A percentile compares a stretch with the other conserved stretches of the same genome.
Evolutionary conservation across 768 basidiomycete genomes (phyloP).

Genomic region (Podaxis sp.): DNA sequence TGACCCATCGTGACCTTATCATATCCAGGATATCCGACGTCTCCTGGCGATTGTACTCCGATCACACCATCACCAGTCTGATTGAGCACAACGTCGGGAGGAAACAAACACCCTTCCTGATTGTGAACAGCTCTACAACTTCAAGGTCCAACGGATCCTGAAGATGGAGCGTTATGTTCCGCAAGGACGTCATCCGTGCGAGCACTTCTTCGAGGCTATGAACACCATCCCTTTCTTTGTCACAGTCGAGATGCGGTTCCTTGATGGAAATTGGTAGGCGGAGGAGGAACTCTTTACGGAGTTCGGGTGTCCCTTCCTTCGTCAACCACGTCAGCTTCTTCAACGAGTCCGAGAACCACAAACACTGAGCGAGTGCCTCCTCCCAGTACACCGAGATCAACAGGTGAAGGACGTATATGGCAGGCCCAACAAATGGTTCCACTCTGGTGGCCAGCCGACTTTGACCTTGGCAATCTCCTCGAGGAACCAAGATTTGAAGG

Average conservation of each 20-base stretch:
- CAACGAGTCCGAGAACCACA: not conserved
- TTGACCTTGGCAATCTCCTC: constrained; percentile 80
- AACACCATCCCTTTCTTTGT: not conserved
- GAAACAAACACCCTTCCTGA: not conserved
- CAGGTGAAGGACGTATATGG: constrained; percentile 64
- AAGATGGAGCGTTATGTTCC: not conserved
- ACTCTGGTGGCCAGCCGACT: constrained; percentile 76
- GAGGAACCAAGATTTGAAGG: constrained; percentile 82
- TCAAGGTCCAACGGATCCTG: not conserved
- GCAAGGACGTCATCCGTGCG: not conserved
- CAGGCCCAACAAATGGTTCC: constrained; percentile 92
- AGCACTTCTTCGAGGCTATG: not conserved
- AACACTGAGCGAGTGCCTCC: not conserved
- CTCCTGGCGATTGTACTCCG: not conserved
- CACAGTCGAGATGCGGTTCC: not conserved
- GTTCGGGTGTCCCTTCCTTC: not conserved
- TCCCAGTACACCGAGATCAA: not conserved
- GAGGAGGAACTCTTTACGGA: not conserved
- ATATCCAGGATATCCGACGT: not conserved
- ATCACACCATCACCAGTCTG: not conserved
- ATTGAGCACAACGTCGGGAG: not conserved
- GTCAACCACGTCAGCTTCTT: not conserved
- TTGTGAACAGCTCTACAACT: not conserved
- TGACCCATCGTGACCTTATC: not conserved
- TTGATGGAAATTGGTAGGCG: not conserved